Evolutionary conservation across 176 grass and related monocot species (phyloP).

Genomic region (Pontederia paniculata): DNA sequence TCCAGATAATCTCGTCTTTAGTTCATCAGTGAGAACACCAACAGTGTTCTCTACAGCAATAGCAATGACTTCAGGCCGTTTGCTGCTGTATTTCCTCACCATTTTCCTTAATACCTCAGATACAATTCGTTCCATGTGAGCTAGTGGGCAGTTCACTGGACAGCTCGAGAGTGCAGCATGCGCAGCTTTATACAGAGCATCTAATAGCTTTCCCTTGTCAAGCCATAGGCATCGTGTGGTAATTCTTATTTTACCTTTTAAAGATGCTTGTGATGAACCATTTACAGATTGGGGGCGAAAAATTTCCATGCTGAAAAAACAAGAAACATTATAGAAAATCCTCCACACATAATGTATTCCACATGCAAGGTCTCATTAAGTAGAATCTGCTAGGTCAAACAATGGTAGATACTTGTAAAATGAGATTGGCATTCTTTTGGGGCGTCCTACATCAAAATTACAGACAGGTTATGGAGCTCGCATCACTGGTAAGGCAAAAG

Average conservation of each 20-base stretch:
- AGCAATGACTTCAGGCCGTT: conserved; percentile 70
- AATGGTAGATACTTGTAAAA: no score
- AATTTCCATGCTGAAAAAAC: conserved; percentile 80
- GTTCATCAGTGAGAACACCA: conserved; percentile 36
- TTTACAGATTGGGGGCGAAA: conserved; percentile 47
- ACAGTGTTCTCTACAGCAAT: conserved; percentile 60
- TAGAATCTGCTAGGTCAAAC: neutral
- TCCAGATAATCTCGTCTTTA: conserved; percentile 43
- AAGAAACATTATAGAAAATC: neutral
- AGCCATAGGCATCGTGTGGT: conserved; percentile 88
- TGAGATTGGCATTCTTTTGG: no score
- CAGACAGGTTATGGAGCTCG: no score
- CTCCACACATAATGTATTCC: neutral
- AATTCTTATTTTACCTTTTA: conserved; percentile 97
- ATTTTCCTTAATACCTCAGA: conserved; percentile 89
- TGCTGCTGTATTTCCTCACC: conserved; percentile 92
- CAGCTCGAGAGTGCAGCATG: conserved; percentile 83
- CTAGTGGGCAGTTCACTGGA: conserved; percentile 72
- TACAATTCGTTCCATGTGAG: conserved; percentile 85
- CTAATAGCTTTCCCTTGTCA: conserved; percentile 87
- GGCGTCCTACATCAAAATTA: no score
- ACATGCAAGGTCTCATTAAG: neutral
- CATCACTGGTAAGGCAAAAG: no score
- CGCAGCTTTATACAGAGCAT: conserved; percentile 80
- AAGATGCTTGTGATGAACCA: conserved; percentile 42